Percentiles rank a stretch among this genome's conserved stretches.
phyloP scores from a whole-genome alignment of 2,329 filamentous ascomycete genomes.

The Ophiostoma populinum region DNA sequence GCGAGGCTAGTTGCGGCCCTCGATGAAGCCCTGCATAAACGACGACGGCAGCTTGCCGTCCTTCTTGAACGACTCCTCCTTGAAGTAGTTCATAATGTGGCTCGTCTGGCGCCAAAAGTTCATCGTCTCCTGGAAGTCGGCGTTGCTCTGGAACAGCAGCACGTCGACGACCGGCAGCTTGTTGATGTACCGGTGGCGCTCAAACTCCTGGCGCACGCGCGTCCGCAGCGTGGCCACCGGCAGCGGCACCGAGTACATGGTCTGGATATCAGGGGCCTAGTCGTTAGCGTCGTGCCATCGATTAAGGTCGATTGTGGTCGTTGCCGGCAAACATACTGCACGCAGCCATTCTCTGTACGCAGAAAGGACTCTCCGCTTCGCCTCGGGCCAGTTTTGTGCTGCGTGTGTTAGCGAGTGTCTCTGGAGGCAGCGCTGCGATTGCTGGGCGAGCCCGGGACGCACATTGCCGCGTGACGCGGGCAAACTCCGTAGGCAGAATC shows the following conservation, averaged over 20 bases:
- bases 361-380: conserved; percentile 68
- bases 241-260: conserved; percentile 87
- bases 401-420: conserved; percentile 10
- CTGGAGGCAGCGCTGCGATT: no score
- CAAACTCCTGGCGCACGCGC: conserved; percentile 91
- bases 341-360: conserved; percentile 93
- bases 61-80: conserved; percentile 63
- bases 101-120: conserved; percentile 98
- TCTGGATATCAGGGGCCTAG: conserved; percentile 89
- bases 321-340: conserved; percentile 48
- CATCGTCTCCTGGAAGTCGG: conserved; percentile 95
- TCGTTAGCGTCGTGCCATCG: neutral
- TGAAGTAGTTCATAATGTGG: conserved; percentile 94
- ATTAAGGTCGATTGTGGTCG: neutral
- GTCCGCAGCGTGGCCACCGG: conserved; percentile 78
- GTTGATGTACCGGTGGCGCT: conserved; percentile 83
- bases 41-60: conserved; percentile 62
- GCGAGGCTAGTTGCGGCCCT: conserved; percentile 30
- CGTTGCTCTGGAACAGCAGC: conserved; percentile 74
- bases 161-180: conserved; percentile 81
- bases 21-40: conserved; percentile 89
- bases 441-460: no score
- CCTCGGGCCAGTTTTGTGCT: conserved; percentile 84
- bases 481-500: conserved; percentile 87
- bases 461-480: conserved; percentile 65